Evolutionary conservation across 1,139 yeast species (phyloP).

Genomic region (Hanseniaspora sp.): DNA sequence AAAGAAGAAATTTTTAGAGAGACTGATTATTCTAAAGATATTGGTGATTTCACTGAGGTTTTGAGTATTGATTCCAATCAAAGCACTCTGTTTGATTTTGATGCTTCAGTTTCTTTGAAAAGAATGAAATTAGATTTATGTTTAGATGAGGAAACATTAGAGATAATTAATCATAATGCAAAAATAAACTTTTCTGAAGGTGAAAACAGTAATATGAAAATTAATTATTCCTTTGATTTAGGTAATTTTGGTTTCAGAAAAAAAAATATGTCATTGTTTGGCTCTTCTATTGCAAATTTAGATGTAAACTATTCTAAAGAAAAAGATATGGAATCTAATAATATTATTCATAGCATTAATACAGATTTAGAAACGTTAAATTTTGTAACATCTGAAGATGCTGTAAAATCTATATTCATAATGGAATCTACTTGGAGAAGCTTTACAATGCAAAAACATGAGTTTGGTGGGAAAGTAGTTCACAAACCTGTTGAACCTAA

Average conservation of each 20-base stretch:
- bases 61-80: not conserved
- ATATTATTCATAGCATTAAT: not conserved
- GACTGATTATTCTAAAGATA: constrained; percentile 19
- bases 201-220: constrained; percentile 6
- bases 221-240: not conserved
- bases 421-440: not conserved
- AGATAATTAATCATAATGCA: constrained; percentile 25
- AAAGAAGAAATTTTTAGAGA: constrained; percentile 42
- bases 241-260: constrained; percentile 5
- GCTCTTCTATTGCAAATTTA: constrained; percentile 1
- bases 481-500: not conserved
- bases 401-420: constrained; percentile 3
- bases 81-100: not conserved
- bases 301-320: not conserved
- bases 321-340: not conserved
- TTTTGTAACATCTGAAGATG: constrained; percentile 4
- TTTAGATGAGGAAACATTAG: constrained; percentile 25
- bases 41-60: constrained; percentile 27
- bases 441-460: not conserved
- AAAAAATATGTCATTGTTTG: not conserved
- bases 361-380: not conserved
- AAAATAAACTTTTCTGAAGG: constrained; percentile 24
- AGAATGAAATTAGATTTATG: constrained; percentile 22
- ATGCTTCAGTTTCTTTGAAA: constrained; percentile 16
- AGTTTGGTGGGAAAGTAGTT: not conserved